Percentiles rank a stretch among this genome's conserved stretches.
phyloP scores from a whole-genome alignment of 176 grass and related monocot genomes.

The Saccharum spontaneum region DNA sequence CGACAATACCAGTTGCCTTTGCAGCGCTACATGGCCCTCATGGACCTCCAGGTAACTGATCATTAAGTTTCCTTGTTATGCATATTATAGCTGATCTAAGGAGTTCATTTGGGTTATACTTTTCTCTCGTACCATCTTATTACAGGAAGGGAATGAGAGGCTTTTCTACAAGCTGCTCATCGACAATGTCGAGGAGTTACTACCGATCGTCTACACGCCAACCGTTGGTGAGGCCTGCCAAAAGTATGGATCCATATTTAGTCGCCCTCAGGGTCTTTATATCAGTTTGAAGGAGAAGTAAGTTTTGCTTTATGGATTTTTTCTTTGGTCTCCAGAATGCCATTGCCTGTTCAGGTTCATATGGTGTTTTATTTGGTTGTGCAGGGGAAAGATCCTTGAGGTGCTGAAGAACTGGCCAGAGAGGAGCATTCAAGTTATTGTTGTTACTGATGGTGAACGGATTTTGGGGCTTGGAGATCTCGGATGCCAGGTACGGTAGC shows the following conservation, averaged over 20 bases:
- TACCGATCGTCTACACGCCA: slow-evolving; percentile 93
- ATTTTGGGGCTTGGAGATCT: slow-evolving; percentile 98
- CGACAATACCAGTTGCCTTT: slow-evolving; percentile 80
- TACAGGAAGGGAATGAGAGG: slow-evolving; percentile 90
- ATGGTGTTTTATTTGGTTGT: slow-evolving; percentile 28
- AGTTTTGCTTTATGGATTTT: neutral
- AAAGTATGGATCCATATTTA: slow-evolving; percentile 91
- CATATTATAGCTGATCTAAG: neutral
- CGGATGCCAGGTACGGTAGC: slow-evolving; percentile 84
- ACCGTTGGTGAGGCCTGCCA: slow-evolving; percentile 98
- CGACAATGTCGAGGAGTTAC: slow-evolving; percentile 90
- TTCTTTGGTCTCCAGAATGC: neutral
- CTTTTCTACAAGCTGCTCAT: slow-evolving; percentile 96
- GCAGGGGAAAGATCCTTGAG: slow-evolving; percentile 86
- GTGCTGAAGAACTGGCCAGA: slow-evolving; percentile 95
- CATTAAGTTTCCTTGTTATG: slow-evolving; percentile 21
- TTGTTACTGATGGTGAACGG: slow-evolving; percentile 90
- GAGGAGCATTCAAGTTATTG: slow-evolving; percentile 95
- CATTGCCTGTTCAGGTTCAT: slow-evolving; percentile 12
- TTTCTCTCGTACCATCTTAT: slow-evolving; percentile 7
- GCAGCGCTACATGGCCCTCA: slow-evolving; percentile 85
- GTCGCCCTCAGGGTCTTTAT: slow-evolving; percentile 76
- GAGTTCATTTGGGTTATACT: neutral
- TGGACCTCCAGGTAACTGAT: slow-evolving; percentile 78
- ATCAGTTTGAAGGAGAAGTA: slow-evolving; percentile 98